These are phyloP conservation scores for Ganoderma lingzhi DNA, from an alignment of 1,284 basidiomycete species.

Conservation along the genomic window DNA sequence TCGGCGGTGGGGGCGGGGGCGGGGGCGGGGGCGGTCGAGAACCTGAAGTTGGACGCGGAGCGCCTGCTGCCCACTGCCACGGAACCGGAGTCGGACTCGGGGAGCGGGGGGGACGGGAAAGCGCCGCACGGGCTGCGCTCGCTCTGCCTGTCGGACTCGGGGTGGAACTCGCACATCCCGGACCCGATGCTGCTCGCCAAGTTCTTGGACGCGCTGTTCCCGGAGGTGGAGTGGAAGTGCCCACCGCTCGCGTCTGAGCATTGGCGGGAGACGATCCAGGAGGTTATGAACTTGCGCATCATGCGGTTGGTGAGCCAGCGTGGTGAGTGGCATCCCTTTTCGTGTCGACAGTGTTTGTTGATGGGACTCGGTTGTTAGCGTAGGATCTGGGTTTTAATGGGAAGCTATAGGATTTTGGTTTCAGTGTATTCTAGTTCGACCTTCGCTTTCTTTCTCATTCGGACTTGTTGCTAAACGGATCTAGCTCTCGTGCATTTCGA, in stretches of 20 bases:
- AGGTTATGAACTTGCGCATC: constrained; percentile 21
- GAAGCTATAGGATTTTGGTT: not conserved
- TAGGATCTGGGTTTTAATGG: not conserved
- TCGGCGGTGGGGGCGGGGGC: not conserved
- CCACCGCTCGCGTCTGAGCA: constrained; percentile 22
- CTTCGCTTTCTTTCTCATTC: not conserved
- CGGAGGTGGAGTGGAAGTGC: constrained; percentile 24
- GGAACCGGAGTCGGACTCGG: not conserved
- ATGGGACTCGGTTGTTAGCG: not conserved
- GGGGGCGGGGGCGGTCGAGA: not conserved
- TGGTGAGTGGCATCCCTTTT: not conserved
- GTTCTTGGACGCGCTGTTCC: constrained; percentile 26
- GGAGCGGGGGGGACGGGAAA: not conserved
- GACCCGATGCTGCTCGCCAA: constrained; percentile 24
- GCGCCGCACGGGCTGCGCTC: constrained; percentile 17
- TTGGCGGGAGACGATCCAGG: constrained; percentile 28
- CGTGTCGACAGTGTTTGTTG: not conserved
- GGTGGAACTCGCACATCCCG: constrained; percentile 24
- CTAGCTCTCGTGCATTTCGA: not conserved
- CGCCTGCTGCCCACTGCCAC: not conserved
- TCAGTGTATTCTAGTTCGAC: not conserved
- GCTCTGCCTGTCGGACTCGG: constrained; percentile 20
- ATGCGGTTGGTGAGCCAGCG: constrained; percentile 13
- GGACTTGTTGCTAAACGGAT: not conserved
- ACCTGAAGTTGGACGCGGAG: not conserved